Percentiles rank a stretch among this genome's conserved stretches.
phyloP scores from a whole-genome alignment of 352 stramenopile genomes.

The Aphanomyces cochlioides region DNA sequence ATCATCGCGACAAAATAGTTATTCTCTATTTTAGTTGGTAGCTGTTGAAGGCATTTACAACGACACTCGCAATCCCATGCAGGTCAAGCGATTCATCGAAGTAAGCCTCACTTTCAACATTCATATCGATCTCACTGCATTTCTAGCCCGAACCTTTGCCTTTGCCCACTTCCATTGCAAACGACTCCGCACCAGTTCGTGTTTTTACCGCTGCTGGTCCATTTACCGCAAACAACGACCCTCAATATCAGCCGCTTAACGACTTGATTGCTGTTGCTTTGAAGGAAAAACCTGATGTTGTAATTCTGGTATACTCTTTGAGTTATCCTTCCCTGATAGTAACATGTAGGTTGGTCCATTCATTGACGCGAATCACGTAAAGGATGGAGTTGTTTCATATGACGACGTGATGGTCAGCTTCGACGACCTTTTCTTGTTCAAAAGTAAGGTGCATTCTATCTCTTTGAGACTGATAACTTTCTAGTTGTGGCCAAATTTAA shows the following conservation, averaged over 20 bases:
- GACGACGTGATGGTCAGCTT: slow-evolving; percentile 79
- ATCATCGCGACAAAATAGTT: neutral
- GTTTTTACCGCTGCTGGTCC: slow-evolving; percentile 90
- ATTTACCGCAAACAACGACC: slow-evolving; percentile 93
- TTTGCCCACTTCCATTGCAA: slow-evolving; percentile 44
- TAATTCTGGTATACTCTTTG: slow-evolving; percentile 78
- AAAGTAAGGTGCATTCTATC: slow-evolving; percentile 43
- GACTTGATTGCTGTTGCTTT: slow-evolving; percentile 87
- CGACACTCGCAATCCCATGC: slow-evolving; percentile 65
- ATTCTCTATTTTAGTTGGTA: slow-evolving; percentile 50
- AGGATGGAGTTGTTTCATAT: slow-evolving; percentile 74
- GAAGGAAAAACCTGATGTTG: slow-evolving; percentile 88
- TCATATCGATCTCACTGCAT: neutral
- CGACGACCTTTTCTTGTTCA: slow-evolving; percentile 83
- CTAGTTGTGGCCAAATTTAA: slow-evolving; percentile 74
- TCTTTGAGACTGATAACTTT: neutral
- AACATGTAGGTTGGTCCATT: slow-evolving; percentile 88
- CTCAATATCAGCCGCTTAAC: slow-evolving; percentile 92
- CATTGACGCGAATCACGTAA: slow-evolving; percentile 90
- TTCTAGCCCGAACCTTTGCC: slow-evolving; percentile 56
- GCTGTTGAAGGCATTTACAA: slow-evolving; percentile 70
- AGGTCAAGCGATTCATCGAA: slow-evolving; percentile 74
- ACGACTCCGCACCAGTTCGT: slow-evolving; percentile 46
- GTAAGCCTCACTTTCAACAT: slow-evolving; percentile 33
- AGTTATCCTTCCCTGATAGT: neutral